A percentile compares a stretch with the other conserved stretches of the same genome.
Conservation (phyloP, 345 rosid genomes). For the Ceriops decandra region DNA sequence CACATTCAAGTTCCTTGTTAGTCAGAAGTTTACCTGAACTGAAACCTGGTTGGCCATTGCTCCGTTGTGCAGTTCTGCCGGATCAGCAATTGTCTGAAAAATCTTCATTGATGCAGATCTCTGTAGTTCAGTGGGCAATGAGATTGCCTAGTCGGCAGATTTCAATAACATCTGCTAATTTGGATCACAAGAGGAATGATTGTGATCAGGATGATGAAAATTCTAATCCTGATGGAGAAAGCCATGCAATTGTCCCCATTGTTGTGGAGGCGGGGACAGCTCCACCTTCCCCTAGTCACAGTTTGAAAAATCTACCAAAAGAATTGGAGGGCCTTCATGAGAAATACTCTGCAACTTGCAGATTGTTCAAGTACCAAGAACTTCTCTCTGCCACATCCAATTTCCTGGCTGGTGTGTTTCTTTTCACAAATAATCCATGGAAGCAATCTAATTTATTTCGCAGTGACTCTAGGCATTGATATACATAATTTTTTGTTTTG, state of each 20-base stretch:
- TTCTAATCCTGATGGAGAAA: conserved; percentile 21
- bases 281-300: conserved; percentile 29
- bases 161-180: conserved; percentile 3
- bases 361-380: conserved; percentile 40
- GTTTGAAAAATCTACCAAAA: conserved; percentile 16
- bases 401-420: conserved; percentile 59
- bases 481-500: not conserved
- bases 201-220: conserved; percentile 1
- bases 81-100: conserved; percentile 31
- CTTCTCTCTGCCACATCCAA: conserved; percentile 61
- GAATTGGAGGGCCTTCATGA: conserved; percentile 32
- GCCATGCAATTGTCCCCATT: conserved; percentile 49
- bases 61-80: conserved; percentile 38
- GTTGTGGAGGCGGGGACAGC: conserved; percentile 29
- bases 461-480: not conserved
- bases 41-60: conserved; percentile 91
- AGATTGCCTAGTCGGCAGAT: conserved; percentile 26
- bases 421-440: not conserved
- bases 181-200: conserved; percentile 5
- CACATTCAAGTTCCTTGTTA: conserved; percentile 38
- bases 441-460: not conserved
- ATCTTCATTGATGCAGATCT: conserved; percentile 46
- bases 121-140: conserved; percentile 32
- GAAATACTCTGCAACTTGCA: conserved; percentile 30
- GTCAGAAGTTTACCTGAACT: conserved; percentile 48